A percentile compares a stretch with the other conserved stretches of the same genome.
These are phyloP conservation scores for Silene latifolia DNA, from an alignment of 148 eudicot genomes.

Conservation along the genomic window DNA sequence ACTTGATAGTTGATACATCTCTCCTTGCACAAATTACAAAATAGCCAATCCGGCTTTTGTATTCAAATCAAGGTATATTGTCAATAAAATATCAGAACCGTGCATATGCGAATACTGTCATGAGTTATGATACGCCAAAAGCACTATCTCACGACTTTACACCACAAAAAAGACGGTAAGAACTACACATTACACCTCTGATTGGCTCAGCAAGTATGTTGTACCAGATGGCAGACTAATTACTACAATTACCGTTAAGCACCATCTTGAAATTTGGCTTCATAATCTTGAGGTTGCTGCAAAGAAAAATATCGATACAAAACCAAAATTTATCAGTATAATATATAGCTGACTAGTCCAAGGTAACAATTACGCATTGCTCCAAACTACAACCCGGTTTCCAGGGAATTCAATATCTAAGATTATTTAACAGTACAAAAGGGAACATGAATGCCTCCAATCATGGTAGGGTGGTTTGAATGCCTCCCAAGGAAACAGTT, in stretches of 20 bases:
- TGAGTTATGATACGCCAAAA: background rate
- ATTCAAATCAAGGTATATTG: too few species aligned
- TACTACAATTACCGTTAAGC: conserved; percentile 25
- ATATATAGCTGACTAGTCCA: background rate
- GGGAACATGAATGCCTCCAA: background rate
- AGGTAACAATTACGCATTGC: background rate
- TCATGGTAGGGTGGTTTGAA: too few species aligned
- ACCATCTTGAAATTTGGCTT: conserved; percentile 65
- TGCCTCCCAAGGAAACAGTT: background rate
- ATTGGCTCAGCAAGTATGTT: background rate
- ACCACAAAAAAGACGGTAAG: background rate
- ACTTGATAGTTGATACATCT: too few species aligned
- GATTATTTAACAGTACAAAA: background rate
- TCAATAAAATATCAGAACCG: too few species aligned
- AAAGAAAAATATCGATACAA: conserved; percentile 10
- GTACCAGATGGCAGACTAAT: background rate
- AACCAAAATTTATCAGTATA: background rate
- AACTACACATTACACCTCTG: background rate
- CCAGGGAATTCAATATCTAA: background rate
- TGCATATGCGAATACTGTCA: background rate
- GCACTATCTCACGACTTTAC: background rate
- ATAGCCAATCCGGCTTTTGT: too few species aligned
- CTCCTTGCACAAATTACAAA: too few species aligned
- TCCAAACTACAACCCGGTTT: background rate
- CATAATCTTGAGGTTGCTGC: conserved; percentile 84